Base-by-base conservation (phyloP, 805 yeast species). In the Cyberlindnera mycetangii region DNA sequence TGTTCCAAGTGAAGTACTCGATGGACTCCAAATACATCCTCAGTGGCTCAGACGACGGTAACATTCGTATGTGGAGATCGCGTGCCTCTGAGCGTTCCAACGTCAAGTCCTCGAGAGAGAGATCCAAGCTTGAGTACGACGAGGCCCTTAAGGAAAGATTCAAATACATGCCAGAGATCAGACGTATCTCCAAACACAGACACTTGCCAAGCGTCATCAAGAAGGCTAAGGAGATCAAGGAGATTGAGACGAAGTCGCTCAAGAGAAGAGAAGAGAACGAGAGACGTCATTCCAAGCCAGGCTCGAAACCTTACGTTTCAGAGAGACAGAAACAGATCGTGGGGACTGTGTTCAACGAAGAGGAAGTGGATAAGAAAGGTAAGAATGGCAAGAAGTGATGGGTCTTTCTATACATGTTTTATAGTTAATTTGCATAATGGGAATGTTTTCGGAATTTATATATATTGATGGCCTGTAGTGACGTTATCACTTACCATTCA, bases 1-100 rank as follows among this genome's bases (percentile, higher is more conserved):
- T 93, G 10, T 88, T 89, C 66, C 77, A 85, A 45, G 88, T 84
- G 32, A 81, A 83, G 52, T 95, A 74, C 66, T 79, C 96, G 8
- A 89, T 89, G 79, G 99, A 93, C 66, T 76, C 95, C 44, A 81
- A 83, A 60, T 93, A 89, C 67, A 79, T 93, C 28, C 67, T 90
- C 41, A 79, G 89, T 47, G 99, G 97, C 16, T 87, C 96, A 2
- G 99, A 93, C 65, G 99, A 93, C 64, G 95, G 97, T 54, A 95
- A 95, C 65, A 81, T 95, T 22, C 75, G 99, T 55, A 57, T 95
- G 45, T 93, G 99, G 99, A 76, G 99, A 66, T 68, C 95, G 9
- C 76, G 76, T 45, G 95, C 97, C 0, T 79, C 85, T 64, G 96
- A 88, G 48, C 75, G 97, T 59, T 74, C 95, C 1, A 81, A 81